Evolutionary conservation across 192 early-diverging fungal species (phyloP).

Genomic region (Coemansia asiatica): DNA sequence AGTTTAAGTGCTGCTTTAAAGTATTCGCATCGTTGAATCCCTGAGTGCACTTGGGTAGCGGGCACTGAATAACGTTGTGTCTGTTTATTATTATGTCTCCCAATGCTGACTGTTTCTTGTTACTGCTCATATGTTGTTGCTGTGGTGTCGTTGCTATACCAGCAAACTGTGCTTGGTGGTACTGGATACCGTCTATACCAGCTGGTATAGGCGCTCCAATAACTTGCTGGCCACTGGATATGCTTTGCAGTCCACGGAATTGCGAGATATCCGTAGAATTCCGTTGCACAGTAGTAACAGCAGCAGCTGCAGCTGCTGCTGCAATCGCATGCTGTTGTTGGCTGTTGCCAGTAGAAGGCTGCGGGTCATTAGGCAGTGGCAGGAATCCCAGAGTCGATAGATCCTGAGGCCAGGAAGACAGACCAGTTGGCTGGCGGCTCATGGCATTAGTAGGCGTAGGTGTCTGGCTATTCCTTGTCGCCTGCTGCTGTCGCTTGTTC

Average conservation of each 20-base stretch:
- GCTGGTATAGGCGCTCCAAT: slow-evolving; percentile 2
- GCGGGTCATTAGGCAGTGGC: slow-evolving; percentile 5
- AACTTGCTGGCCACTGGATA: neutral
- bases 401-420: slow-evolving; percentile 29
- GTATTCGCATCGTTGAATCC: slow-evolving; percentile 43
- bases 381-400: slow-evolving; percentile 31
- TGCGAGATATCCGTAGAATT: too few species aligned
- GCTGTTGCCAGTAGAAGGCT: neutral
- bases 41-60: slow-evolving; percentile 17
- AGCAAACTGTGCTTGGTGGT: slow-evolving; percentile 19
- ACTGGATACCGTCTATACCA: neutral
- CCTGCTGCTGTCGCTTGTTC: slow-evolving; percentile 21
- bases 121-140: neutral
- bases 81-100: neutral
- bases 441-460: slow-evolving; percentile 8
- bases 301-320: neutral
- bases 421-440: neutral
- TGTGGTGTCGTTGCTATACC: slow-evolving; percentile 1
- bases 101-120: neutral
- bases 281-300: too few species aligned
- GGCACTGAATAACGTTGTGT: slow-evolving; percentile 27
- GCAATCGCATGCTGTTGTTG: slow-evolving; percentile 1
- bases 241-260: neutral
- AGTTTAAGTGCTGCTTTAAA: slow-evolving; percentile 39
- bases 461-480: neutral